Evolutionary conservation across 257 asterid genomes (phyloP).

Genomic region (Linderniella brevidens): DNA sequence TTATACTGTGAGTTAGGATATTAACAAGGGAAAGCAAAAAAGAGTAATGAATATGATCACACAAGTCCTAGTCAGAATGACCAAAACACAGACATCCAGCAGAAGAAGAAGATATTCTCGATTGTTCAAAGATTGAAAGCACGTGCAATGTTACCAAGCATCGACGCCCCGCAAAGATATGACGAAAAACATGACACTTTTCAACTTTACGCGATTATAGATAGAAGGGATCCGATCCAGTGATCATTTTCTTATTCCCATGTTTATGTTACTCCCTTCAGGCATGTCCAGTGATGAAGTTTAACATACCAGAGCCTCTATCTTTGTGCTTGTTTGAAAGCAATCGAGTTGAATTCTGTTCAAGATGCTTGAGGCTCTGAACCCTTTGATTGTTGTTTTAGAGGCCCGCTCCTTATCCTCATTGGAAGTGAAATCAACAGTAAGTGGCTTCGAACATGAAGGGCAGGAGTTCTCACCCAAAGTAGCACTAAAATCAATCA

Average conservation of each 20-base stretch:
- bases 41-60: too few species aligned
- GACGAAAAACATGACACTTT: not conserved
- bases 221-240: too few species aligned
- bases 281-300: not conserved
- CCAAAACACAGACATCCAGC: too few species aligned
- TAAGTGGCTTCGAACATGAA: conserved; percentile 72
- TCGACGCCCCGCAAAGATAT: not conserved
- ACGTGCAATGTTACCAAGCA: not conserved
- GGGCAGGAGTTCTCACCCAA: conserved; percentile 74
- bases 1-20: too few species aligned
- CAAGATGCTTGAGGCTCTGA: conserved; percentile 66
- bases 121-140: conserved; percentile 1
- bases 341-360: conserved; percentile 55
- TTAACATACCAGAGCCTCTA: conserved; percentile 77
- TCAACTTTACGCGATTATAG: too few species aligned
- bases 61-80: too few species aligned
- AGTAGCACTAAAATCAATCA: conserved; percentile 53
- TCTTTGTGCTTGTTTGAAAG: conserved; percentile 87
- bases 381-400: conserved; percentile 52
- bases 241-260: not conserved
- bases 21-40: too few species aligned
- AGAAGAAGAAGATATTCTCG: not conserved
- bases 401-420: conserved; percentile 33
- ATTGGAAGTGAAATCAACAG: conserved; percentile 59
- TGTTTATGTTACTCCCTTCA: not conserved